Conservation (phyloP, 345 rosid species). For the Diplotaxis tenuifolia region DNA sequence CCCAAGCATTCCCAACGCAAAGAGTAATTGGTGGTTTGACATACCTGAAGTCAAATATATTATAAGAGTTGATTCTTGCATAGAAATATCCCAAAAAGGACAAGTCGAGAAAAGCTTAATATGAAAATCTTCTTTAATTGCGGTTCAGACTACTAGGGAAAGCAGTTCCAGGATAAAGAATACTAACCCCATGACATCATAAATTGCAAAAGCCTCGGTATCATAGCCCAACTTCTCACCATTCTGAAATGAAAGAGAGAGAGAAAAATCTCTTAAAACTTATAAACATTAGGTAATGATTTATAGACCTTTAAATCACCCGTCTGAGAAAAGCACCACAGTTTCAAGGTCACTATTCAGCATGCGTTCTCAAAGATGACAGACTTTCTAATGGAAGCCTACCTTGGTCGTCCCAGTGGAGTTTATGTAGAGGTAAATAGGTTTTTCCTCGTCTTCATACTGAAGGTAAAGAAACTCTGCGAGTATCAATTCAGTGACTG, state of each 20-base stretch:
- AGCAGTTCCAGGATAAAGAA: slow-evolving; percentile 16
- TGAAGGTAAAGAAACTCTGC: slow-evolving; percentile 93
- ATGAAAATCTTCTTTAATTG: neutral
- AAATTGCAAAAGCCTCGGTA: slow-evolving; percentile 85
- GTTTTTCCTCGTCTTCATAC: slow-evolving; percentile 73
- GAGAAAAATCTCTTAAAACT: slow-evolving; percentile 1
- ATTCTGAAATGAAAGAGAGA: slow-evolving; percentile 33
- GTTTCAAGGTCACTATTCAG: slow-evolving; percentile 6
- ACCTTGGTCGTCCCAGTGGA: slow-evolving; percentile 96
- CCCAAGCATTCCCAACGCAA: slow-evolving; percentile 98
- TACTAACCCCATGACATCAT: slow-evolving; percentile 82
- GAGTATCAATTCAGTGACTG: slow-evolving; percentile 76
- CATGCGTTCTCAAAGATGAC: neutral
- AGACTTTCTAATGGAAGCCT: slow-evolving; percentile 7
- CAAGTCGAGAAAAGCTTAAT: neutral
- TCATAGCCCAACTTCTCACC: slow-evolving; percentile 79
- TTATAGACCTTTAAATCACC: neutral
- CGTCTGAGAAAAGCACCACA: slow-evolving; percentile 1
- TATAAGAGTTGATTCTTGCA: slow-evolving; percentile 10
- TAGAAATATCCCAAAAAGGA: neutral
- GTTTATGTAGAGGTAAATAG: slow-evolving; percentile 88
- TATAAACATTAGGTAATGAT: slow-evolving; percentile 5
- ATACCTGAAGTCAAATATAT: slow-evolving; percentile 47
- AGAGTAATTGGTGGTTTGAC: slow-evolving; percentile 90
- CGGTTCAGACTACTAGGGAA: neutral